Percentiles rank a stretch among this genome's conserved stretches.
Evolutionary conservation across 441 rosid species (phyloP).

Genomic region (Euphorbia corollata): DNA sequence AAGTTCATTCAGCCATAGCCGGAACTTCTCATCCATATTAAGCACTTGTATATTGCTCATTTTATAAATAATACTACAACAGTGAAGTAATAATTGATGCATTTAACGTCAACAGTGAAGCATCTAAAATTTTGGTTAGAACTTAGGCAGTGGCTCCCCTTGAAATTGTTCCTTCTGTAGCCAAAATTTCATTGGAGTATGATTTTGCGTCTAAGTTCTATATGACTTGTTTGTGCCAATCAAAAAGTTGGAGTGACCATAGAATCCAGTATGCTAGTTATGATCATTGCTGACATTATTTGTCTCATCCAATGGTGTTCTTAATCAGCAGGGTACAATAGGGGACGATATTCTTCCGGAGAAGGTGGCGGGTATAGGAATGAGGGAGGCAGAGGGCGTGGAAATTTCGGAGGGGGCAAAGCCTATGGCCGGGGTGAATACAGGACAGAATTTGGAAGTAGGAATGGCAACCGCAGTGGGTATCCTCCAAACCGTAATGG

Average conservation of each 20-base stretch:
- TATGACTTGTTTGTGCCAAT: too few relatives aligned
- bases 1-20: background rate
- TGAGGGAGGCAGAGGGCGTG: constrained; percentile 73
- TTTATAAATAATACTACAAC: too few relatives aligned
- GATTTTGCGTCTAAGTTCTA: too few relatives aligned
- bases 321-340: constrained; percentile 41
- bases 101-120: too few relatives aligned
- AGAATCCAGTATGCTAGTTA: too few relatives aligned
- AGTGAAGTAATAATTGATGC: too few relatives aligned
- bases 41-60: background rate
- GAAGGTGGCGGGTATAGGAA: constrained; percentile 52
- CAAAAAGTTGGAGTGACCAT: too few relatives aligned
- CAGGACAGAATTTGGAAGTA: constrained; percentile 51
- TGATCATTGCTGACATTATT: background rate
- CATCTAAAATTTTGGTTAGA: too few relatives aligned
- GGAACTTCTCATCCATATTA: background rate
- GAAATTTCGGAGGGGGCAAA: constrained; percentile 62
- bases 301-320: background rate
- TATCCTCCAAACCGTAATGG: constrained; percentile 39
- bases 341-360: constrained; percentile 58
- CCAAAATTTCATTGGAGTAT: too few relatives aligned
- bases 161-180: too few relatives aligned
- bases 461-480: constrained; percentile 56
- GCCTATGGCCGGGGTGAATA: constrained; percentile 50
- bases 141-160: too few relatives aligned